Conservation (phyloP, 768 basidiomycete genomes). For the Tulasnella sp. region DNA sequence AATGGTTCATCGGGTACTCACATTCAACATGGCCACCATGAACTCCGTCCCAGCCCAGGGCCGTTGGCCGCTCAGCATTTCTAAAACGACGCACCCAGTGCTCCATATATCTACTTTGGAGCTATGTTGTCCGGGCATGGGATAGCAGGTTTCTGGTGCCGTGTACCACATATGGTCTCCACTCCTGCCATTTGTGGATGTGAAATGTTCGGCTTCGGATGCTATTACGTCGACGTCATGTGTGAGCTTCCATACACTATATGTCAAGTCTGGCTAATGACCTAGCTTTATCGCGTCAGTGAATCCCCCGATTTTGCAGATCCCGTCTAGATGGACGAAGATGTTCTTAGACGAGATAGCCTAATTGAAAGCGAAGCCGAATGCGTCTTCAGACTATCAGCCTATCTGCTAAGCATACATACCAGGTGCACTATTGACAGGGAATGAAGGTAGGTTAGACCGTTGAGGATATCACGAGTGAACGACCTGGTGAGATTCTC, state of each 20-base stretch:
- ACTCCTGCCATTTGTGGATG: slow-evolving; percentile 96
- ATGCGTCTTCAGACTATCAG: slow-evolving; percentile 85
- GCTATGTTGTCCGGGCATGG: too few species aligned
- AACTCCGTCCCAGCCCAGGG: slow-evolving; percentile 93
- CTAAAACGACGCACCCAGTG: slow-evolving; percentile 87
- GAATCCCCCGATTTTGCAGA: slow-evolving; percentile 94
- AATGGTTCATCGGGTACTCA: slow-evolving; percentile 28
- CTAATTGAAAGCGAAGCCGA: too few species aligned
- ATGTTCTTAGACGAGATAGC: slow-evolving; percentile 48
- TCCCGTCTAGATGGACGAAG: slow-evolving; percentile 94
- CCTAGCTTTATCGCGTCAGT: slow-evolving; percentile 92
- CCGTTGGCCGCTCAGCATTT: slow-evolving; percentile 94
- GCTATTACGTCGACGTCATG: slow-evolving; percentile 78
- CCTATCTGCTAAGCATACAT: slow-evolving; percentile 33
- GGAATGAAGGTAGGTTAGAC: slow-evolving; percentile 84
- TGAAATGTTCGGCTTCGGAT: slow-evolving; percentile 98
- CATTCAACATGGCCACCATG: slow-evolving; percentile 99
- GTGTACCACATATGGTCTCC: slow-evolving; percentile 47
- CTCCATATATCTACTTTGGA: slow-evolving; percentile 92
- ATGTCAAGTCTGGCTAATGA: slow-evolving; percentile 37
- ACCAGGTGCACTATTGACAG: slow-evolving; percentile 74
- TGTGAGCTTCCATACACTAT: slow-evolving; percentile 64
- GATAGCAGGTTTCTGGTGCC: too few species aligned
- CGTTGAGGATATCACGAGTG: slow-evolving; percentile 82
- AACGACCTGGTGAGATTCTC: slow-evolving; percentile 87